These are phyloP conservation scores for Kurtzmaniella fragi DNA, from an alignment of 805 yeast genomes.

Conservation along the genomic window DNA sequence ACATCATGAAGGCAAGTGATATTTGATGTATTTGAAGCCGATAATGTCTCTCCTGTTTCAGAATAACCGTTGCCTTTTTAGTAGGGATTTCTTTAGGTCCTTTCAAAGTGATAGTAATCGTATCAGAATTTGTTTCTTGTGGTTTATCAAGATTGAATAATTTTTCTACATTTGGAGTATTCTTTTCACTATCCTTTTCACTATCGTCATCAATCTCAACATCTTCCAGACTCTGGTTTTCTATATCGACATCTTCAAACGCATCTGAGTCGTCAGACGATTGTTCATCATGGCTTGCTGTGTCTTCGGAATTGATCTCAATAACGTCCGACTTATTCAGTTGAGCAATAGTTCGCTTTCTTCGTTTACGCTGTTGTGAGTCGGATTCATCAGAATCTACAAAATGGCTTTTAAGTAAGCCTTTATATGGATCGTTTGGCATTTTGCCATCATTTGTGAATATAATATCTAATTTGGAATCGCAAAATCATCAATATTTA, in stretches of 20 bases:
- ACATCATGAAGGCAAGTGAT: slow-evolving; percentile 52
- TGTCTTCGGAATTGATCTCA: background rate
- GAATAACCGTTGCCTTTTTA: slow-evolving; percentile 28
- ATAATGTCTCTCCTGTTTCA: slow-evolving; percentile 49
- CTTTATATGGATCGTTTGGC: slow-evolving; percentile 1
- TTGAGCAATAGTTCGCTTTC: background rate
- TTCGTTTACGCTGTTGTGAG: slow-evolving; percentile 1
- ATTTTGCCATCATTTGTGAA: background rate
- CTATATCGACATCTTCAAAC: slow-evolving; percentile 18
- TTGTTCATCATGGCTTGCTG: slow-evolving; percentile 3
- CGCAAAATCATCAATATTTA: slow-evolving; percentile 4
- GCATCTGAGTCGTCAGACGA: slow-evolving; percentile 15
- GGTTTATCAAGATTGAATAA: slow-evolving; percentile 1
- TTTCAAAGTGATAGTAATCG: slow-evolving; percentile 3
- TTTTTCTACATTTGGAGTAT: slow-evolving; percentile 9
- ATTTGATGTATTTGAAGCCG: slow-evolving; percentile 56
- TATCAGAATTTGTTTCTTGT: too few relatives aligned
- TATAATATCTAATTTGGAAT: too few relatives aligned
- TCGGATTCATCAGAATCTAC: background rate
- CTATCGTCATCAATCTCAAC: background rate
- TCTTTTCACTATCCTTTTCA: background rate
- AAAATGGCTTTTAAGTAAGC: background rate
- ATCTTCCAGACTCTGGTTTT: background rate
- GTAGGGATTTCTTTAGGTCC: slow-evolving; percentile 11
- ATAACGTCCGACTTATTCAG: background rate